Evolutionary conservation across 2,329 filamentous ascomycete genomes (phyloP).

Genomic region (Lachnellula willkommii): DNA sequence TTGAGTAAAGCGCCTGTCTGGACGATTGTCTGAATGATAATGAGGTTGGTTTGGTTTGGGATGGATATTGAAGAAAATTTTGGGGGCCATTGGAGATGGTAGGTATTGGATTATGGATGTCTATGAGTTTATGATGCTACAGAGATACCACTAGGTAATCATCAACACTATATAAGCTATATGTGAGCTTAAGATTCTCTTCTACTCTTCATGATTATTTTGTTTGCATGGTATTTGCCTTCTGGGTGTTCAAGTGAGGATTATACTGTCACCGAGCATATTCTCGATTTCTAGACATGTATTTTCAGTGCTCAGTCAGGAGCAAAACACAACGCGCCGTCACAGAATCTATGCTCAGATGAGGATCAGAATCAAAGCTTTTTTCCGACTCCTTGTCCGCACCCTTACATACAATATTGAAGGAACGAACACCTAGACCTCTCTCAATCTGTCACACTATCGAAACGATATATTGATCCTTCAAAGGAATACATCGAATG

Average conservation of each 20-base stretch:
- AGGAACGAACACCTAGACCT: too few relatives aligned
- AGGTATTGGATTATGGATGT: neutral
- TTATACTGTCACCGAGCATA: too few relatives aligned
- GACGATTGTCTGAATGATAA: conserved; percentile 39
- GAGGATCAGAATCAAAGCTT: too few relatives aligned
- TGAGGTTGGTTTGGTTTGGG: neutral
- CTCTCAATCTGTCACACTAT: too few relatives aligned
- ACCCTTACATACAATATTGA: too few relatives aligned
- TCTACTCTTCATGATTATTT: neutral
- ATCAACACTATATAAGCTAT: neutral
- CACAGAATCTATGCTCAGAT: too few relatives aligned
- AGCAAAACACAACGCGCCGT: too few relatives aligned
- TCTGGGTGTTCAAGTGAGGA: neutral
- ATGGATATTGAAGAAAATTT: neutral
- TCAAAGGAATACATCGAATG: too few relatives aligned
- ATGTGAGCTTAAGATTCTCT: neutral
- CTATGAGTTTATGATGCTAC: conserved; percentile 11
- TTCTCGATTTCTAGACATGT: too few relatives aligned
- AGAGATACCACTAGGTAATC: conserved; percentile 10
- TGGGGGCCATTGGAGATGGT: neutral
- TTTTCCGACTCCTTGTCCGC: too few relatives aligned
- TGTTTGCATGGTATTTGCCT: neutral
- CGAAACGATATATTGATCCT: too few relatives aligned
- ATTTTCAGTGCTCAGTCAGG: too few relatives aligned
- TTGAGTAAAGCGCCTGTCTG: conserved; percentile 72